Conservation (phyloP, 2,329 filamentous ascomycete species). For the Aspergillus novofumigatus region DNA sequence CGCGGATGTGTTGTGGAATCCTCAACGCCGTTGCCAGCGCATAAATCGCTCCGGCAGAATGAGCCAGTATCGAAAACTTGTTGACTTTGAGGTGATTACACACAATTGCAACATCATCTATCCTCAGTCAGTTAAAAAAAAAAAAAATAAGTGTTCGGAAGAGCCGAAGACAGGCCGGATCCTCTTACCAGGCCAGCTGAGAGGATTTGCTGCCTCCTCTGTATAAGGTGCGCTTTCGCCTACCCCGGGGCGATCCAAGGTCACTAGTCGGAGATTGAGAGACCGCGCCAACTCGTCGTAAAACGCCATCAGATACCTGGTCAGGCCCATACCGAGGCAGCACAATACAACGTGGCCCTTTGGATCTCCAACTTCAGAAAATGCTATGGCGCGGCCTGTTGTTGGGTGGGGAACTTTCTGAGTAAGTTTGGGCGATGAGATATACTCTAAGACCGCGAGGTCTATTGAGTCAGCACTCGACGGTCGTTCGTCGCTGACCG, state of each 20-base stretch:
- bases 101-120: conserved; percentile 83
- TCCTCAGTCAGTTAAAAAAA: conserved; percentile 5
- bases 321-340: conserved; percentile 96
- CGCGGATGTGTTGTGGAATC: conserved; percentile 93
- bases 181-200: conserved; percentile 84
- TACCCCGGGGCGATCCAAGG: conserved; percentile 87
- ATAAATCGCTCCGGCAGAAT: conserved; percentile 97
- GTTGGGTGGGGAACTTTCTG: conserved; percentile 84
- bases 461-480: conserved; percentile 82
- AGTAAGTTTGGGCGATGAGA: conserved; percentile 76
- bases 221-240: conserved; percentile 84
- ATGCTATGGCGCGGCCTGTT: conserved; percentile 83
- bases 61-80: conserved; percentile 92
- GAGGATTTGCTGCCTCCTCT: conserved; percentile 76
- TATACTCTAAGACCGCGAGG: conserved; percentile 77
- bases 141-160: neutral
- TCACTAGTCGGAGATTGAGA: conserved; percentile 83
- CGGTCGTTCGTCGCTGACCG: conserved; percentile 65
- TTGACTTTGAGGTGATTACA: conserved; percentile 88
- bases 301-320: conserved; percentile 91
- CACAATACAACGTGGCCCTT: conserved; percentile 90
- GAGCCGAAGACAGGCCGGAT: neutral
- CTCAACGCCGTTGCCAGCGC: conserved; percentile 90
- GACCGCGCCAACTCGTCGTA: conserved; percentile 93
- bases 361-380: conserved; percentile 92